These are phyloP conservation scores for Coprinopsis cinerea DNA, from an alignment of 768 basidiomycete species.

Conservation along the genomic window DNA sequence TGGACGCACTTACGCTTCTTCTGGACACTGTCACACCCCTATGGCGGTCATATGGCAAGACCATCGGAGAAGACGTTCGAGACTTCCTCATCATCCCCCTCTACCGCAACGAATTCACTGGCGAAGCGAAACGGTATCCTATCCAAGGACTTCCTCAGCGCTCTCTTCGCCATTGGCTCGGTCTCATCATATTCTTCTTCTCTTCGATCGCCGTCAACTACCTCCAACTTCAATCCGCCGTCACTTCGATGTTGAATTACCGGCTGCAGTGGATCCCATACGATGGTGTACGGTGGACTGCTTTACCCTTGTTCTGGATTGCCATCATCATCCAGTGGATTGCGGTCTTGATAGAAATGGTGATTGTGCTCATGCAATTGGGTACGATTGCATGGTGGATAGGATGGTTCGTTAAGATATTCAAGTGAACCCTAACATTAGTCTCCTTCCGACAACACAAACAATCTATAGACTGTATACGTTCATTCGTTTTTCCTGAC, in stretches of 20 bases:
- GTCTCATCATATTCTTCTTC: conserved; percentile 47
- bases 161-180: conserved; percentile 64
- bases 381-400: conserved; percentile 68
- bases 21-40: conserved; percentile 74
- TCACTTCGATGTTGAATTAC: conserved; percentile 48
- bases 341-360: conserved; percentile 54
- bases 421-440: no score
- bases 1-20: conserved; percentile 70
- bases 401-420: conserved; percentile 50
- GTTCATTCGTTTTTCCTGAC: conserved; percentile 6
- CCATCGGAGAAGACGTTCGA: conserved; percentile 73
- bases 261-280: conserved; percentile 53
- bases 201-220: conserved; percentile 41
- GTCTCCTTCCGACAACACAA: no score
- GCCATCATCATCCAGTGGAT: conserved; percentile 61
- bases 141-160: conserved; percentile 55
- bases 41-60: conserved; percentile 77
- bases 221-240: conserved; percentile 54
- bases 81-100: conserved; percentile 79
- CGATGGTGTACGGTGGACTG: conserved; percentile 56
- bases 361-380: conserved; percentile 50
- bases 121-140: conserved; percentile 62
- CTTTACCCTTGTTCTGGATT: conserved; percentile 60
- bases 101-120: conserved; percentile 81
- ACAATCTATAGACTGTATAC: no score